phyloP scores from a whole-genome alignment of 768 basidiomycete genomes.

The Pulveroboletus ravenelii region DNA sequence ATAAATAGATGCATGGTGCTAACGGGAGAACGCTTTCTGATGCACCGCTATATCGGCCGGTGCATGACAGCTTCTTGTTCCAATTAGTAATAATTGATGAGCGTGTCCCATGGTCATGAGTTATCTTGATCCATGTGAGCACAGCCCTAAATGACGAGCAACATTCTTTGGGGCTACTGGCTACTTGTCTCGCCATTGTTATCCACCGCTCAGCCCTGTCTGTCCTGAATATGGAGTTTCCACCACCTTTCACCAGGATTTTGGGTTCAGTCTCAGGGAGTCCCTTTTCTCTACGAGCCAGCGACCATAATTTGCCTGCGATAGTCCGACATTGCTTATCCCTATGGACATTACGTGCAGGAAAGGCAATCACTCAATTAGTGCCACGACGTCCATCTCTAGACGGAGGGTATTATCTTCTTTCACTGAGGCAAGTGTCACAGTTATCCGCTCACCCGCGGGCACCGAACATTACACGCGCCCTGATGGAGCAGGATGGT shows the following conservation, averaged over 20 bases:
- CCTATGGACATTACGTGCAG: constrained; percentile 44
- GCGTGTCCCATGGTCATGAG: not conserved
- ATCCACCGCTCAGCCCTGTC: constrained; percentile 40
- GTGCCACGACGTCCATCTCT: constrained; percentile 35
- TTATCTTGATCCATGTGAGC: not conserved
- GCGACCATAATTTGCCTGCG: too few species aligned
- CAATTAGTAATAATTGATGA: not conserved
- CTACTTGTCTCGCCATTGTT: not conserved
- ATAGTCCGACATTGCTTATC: constrained; percentile 28
- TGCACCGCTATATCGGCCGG: not conserved
- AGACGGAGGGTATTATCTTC: constrained; percentile 57
- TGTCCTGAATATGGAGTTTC: constrained; percentile 43
- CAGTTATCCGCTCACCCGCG: constrained; percentile 54
- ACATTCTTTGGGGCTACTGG: not conserved
- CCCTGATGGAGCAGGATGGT: constrained; percentile 42
- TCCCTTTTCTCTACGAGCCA: too few species aligned
- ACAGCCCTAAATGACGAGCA: not conserved
- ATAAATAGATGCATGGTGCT: not conserved
- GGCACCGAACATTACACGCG: constrained; percentile 42
- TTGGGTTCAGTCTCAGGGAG: too few species aligned
- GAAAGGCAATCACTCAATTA: constrained; percentile 31
- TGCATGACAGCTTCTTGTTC: not conserved
- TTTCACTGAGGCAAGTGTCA: constrained; percentile 64
- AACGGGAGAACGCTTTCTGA: not conserved
- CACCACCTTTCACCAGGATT: constrained; percentile 24